Evolutionary conservation across 805 yeast species (phyloP).

Genomic region (Lipomyces yamanashiensis): DNA sequence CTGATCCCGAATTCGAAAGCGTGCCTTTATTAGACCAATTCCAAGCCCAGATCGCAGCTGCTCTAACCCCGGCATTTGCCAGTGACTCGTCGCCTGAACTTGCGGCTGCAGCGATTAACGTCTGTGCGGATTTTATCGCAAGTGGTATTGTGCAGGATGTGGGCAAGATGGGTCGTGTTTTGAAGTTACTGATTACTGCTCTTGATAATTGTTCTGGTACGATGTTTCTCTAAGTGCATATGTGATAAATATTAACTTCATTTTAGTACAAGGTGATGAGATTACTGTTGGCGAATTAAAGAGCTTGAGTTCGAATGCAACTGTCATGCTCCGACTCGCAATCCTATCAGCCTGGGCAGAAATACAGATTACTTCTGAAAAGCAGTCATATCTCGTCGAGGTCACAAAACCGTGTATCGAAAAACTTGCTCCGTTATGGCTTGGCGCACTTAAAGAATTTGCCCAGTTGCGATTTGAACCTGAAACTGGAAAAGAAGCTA

Average conservation of each 20-base stretch:
- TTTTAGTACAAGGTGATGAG: conserved; percentile 29
- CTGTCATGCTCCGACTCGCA: conserved; percentile 46
- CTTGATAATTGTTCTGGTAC: conserved; percentile 60
- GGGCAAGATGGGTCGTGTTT: conserved; percentile 57
- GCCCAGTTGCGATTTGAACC: conserved; percentile 66
- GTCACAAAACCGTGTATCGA: conserved; percentile 57
- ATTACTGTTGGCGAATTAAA: conserved; percentile 46
- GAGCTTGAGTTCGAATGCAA: conserved; percentile 45
- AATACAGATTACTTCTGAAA: conserved; percentile 41
- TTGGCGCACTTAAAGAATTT: conserved; percentile 71
- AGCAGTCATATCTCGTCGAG: conserved; percentile 46
- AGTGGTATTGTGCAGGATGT: conserved; percentile 58
- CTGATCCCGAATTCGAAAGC: conserved; percentile 74
- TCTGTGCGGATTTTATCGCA: conserved; percentile 75
- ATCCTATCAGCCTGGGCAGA: conserved; percentile 52
- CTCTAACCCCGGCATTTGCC: conserved; percentile 83
- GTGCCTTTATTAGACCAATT: conserved; percentile 82
- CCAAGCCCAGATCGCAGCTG: conserved; percentile 91
- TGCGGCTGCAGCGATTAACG: conserved; percentile 75
- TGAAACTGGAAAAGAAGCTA: conserved; percentile 36
- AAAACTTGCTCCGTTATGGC: conserved; percentile 77
- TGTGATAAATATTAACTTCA: not conserved
- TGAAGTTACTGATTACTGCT: conserved; percentile 66
- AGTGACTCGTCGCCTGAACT: conserved; percentile 72
- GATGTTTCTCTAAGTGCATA: not conserved